These are phyloP conservation scores for Boletus vermiculosoides DNA, from an alignment of 768 basidiomycete genomes.

Conservation along the genomic window DNA sequence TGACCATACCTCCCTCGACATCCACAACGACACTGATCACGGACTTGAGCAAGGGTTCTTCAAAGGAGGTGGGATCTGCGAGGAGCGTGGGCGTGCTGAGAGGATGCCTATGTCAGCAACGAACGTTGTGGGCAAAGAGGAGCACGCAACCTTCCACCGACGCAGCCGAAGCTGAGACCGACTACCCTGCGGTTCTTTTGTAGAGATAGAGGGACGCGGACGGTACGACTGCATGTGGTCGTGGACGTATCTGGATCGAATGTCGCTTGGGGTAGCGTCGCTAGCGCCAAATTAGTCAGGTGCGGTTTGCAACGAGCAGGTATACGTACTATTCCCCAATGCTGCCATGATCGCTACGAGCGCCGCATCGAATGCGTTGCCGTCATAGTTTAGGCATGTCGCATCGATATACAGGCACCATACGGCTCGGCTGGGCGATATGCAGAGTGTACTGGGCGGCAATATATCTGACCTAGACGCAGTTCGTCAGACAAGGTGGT, in stretches of 20 bases:
- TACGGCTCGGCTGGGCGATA: conserved; percentile 73
- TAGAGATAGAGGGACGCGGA: conserved; percentile 47
- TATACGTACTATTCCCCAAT: conserved; percentile 71
- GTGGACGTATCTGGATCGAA: conserved; percentile 66
- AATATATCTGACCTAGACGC: conserved; percentile 60
- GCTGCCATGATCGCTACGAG: conserved; percentile 87
- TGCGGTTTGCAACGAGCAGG: conserved; percentile 38
- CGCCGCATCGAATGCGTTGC: conserved; percentile 90
- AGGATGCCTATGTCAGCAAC: neutral
- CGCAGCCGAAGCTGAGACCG: conserved; percentile 25
- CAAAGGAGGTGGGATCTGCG: conserved; percentile 86
- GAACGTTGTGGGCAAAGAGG: neutral
- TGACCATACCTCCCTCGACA: conserved; percentile 26
- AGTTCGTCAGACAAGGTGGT: neutral
- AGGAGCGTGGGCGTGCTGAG: conserved; percentile 50
- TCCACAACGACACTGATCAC: conserved; percentile 63
- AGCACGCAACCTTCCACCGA: conserved; percentile 21
- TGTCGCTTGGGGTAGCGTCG: conserved; percentile 65
- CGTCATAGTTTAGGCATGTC: conserved; percentile 96
- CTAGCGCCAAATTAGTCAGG: conserved; percentile 35
- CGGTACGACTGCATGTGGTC: conserved; percentile 59
- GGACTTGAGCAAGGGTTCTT: conserved; percentile 81
- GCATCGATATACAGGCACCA: conserved; percentile 97
- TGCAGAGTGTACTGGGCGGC: conserved; percentile 68
- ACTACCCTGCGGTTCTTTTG: conserved; percentile 19